Evolutionary conservation across 192 early-diverging fungal species (phyloP), one percentile per base, ranked within the genome.

Genomic region (Phycomyces nitens): DNA sequence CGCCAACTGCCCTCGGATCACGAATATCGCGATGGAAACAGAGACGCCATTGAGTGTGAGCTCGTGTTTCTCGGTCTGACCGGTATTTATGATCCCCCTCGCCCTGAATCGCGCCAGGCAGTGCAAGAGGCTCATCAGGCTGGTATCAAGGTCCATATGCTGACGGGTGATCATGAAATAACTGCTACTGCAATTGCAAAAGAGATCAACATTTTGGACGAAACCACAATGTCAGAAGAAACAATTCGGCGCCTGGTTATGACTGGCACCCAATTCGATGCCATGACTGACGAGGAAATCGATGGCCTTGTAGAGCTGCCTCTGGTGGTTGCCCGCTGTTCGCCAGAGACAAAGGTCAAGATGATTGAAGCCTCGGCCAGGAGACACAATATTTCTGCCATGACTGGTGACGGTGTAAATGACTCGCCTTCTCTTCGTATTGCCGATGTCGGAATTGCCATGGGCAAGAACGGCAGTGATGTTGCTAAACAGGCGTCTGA

Each of bases 81-180:
- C 66, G 95, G 94, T 39, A 85, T 97, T 58, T 93, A 95, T 68
- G 96, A 96, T 62, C 96, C 96, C n/a, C 92, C 96, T n/a, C 81
- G 89, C 11, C 76, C 83, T 16, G 87, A 88, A 71, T 85, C 86
- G 0, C 53, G 77, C 24, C 77, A 78, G 9, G 86, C 86, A 60
- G 86, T 91, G 14, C 67, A 80, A 57, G 85, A 84, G 57, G 93
- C 93, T 63, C 89, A 94, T 56, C 71, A 80, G 10, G 94, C 96
- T 7, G 96, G 96, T 21, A 94, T 98, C 69, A 84, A 84, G 34
- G 96, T 98, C 26, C 88, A 94, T 52, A 98, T 98, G 94, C 82
- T 97, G 51, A 98, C 96, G 2, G 94, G 95, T 54, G 94, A 98
- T 65, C 96, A 98, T 66, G 84, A 92, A 7, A 80, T 86, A 18